Conservation (phyloP, 2,329 filamentous ascomycete genomes). For the Aspergillus sp. region DNA sequence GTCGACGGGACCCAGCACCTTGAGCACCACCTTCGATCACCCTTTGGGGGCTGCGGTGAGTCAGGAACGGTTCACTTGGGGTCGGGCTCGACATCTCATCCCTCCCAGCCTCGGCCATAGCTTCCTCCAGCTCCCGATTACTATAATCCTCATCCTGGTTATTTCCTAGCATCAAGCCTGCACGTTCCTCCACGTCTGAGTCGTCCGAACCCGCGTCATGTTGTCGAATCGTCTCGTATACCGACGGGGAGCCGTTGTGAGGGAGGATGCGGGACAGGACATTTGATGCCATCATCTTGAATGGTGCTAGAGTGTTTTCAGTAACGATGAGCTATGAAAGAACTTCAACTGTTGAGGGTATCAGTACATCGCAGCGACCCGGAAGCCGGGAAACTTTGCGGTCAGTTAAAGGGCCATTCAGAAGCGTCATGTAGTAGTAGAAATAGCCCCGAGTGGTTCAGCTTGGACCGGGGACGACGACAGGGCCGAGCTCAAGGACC, state of each 20-base stretch:
- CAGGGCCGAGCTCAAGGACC: not conserved
- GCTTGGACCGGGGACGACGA: not conserved
- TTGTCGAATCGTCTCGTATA: slow-evolving; percentile 49
- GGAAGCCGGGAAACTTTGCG: slow-evolving; percentile 5
- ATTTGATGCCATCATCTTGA: slow-evolving; percentile 44
- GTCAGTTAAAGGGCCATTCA: slow-evolving; percentile 15
- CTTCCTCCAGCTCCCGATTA: slow-evolving; percentile 57
- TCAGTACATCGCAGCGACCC: slow-evolving; percentile 14
- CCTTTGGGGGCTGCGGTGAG: slow-evolving; percentile 28
- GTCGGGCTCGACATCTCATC: slow-evolving; percentile 49
- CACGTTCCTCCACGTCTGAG: slow-evolving; percentile 47
- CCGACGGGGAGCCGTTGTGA: slow-evolving; percentile 49
- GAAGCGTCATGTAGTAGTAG: not conserved
- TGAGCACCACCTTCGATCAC: slow-evolving; percentile 14
- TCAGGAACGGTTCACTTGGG: slow-evolving; percentile 42
- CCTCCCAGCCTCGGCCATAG: slow-evolving; percentile 52
- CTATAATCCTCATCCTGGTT: slow-evolving; percentile 52
- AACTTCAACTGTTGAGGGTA: not conserved
- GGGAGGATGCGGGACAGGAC: slow-evolving; percentile 47
- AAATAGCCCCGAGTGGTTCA: not conserved
- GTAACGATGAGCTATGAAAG: slow-evolving; percentile 1
- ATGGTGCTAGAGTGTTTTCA: slow-evolving; percentile 2
- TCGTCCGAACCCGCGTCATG: slow-evolving; percentile 46
- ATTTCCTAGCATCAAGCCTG: slow-evolving; percentile 51
- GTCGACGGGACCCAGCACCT: slow-evolving; percentile 22